Percentiles rank a stretch among this genome's conserved stretches.
These are phyloP conservation scores for Cylindrodendrum hubeiense DNA, from an alignment of 2,329 filamentous ascomycete species.

Conservation along the genomic window DNA sequence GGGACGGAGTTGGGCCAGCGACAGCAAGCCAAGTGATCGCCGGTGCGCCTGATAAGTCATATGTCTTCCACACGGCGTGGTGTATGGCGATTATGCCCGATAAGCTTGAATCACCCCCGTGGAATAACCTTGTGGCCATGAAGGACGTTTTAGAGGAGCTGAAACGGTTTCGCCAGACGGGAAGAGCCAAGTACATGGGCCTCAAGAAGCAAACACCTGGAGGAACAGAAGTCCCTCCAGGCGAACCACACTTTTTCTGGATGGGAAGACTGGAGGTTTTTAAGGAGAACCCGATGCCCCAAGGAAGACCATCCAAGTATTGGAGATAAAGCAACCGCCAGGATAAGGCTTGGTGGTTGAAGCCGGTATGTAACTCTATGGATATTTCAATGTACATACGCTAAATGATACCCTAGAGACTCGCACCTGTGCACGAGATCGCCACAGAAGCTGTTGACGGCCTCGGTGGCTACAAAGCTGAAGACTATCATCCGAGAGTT, in stretches of 20 bases:
- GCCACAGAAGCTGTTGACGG: slow-evolving; percentile 63
- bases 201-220: slow-evolving; percentile 22
- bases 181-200: slow-evolving; percentile 45
- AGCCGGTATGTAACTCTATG: slow-evolving; percentile 5
- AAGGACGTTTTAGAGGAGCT: slow-evolving; percentile 57
- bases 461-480: slow-evolving; percentile 57
- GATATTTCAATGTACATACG: slow-evolving; percentile 6
- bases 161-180: slow-evolving; percentile 53
- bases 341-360: background rate
- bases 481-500: slow-evolving; percentile 71
- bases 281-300: slow-evolving; percentile 29
- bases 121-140: slow-evolving; percentile 53
- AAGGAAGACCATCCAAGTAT: slow-evolving; percentile 26
- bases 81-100: slow-evolving; percentile 58
- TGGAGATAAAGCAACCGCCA: slow-evolving; percentile 12
- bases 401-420: background rate
- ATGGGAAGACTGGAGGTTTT: slow-evolving; percentile 51
- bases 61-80: slow-evolving; percentile 67
- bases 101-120: slow-evolving; percentile 44
- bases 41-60: slow-evolving; percentile 60
- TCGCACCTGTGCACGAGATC: slow-evolving; percentile 59
- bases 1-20: slow-evolving; percentile 57
- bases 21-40: slow-evolving; percentile 63
- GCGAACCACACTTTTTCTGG: slow-evolving; percentile 52
- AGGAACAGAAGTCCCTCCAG: slow-evolving; percentile 25